Percentiles rank a stretch among this genome's conserved stretches.
Evolutionary conservation across 495 filamentous ascomycete species (phyloP).

Genomic region (Penicillium turbatum): DNA sequence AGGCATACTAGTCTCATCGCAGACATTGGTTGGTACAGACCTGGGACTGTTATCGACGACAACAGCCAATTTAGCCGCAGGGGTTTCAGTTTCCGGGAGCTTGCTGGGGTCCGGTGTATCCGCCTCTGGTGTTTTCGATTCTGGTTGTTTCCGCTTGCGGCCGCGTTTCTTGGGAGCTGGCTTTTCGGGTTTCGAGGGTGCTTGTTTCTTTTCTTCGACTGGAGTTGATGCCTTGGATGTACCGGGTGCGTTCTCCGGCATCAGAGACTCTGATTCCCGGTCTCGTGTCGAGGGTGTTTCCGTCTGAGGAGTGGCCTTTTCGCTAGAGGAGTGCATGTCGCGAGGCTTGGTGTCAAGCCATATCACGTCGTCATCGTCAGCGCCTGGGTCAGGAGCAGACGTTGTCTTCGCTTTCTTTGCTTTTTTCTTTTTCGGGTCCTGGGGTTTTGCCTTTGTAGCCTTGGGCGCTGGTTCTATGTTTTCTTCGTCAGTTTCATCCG

Average conservation of each 20-base stretch:
- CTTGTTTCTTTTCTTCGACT: background rate
- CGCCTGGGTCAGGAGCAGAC: slow-evolving; percentile 23
- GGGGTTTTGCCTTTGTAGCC: slow-evolving; percentile 9
- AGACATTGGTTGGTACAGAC: background rate
- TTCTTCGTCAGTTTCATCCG: slow-evolving; percentile 6
- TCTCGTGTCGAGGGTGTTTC: background rate
- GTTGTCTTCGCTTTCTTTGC: slow-evolving; percentile 39
- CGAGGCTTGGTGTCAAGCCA: slow-evolving; percentile 36
- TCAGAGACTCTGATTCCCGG: background rate
- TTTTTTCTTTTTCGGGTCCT: slow-evolving; percentile 37
- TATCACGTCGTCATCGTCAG: slow-evolving; percentile 33
- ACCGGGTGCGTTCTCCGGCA: background rate
- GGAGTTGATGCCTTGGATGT: background rate
- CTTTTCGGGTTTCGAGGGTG: slow-evolving; percentile 1
- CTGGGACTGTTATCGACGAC: slow-evolving; percentile 1
- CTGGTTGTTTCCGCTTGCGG: slow-evolving; percentile 42
- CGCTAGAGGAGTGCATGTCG: background rate
- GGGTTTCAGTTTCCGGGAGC: background rate
- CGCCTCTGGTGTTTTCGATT: slow-evolving; percentile 12
- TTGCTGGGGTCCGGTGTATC: background rate
- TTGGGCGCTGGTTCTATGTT: slow-evolving; percentile 3
- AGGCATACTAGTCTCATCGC: background rate
- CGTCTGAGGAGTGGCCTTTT: background rate
- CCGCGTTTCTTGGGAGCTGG: slow-evolving; percentile 42
- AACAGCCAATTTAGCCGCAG: background rate